These are phyloP conservation scores for Candida schatavii DNA, from an alignment of 805 yeast species.

Conservation along the genomic window DNA sequence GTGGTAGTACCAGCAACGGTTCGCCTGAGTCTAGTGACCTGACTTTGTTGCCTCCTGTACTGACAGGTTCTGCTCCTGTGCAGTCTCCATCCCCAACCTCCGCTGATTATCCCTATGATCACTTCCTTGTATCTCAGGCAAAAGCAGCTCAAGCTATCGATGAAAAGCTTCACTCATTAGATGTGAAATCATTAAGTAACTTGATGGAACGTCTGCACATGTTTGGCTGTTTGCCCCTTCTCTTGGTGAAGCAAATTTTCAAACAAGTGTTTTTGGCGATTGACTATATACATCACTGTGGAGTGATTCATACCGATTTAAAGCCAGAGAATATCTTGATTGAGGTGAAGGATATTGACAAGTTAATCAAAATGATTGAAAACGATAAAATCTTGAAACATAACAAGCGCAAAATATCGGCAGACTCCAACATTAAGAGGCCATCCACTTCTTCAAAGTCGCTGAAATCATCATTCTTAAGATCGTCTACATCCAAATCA, in stretches of 20 bases:
- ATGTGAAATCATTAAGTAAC: constrained; percentile 23
- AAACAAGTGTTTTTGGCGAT: constrained; percentile 54
- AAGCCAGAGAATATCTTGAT: constrained; percentile 39
- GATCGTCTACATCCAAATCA: neutral
- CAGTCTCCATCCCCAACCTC: neutral
- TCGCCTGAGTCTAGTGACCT: neutral
- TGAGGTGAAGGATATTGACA: constrained; percentile 48
- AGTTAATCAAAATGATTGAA: constrained; percentile 45
- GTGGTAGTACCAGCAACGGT: constrained; percentile 10
- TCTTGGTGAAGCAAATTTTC: constrained; percentile 53
- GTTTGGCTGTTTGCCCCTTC: constrained; percentile 54
- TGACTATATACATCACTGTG: constrained; percentile 53
- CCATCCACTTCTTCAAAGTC: neutral
- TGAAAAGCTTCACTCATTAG: constrained; percentile 11
- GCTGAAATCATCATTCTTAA: neutral
- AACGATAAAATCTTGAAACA: constrained; percentile 19
- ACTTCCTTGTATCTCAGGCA: neutral
- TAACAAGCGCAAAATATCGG: constrained; percentile 3
- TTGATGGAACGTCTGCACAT: constrained; percentile 35
- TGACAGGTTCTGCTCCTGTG: neutral
- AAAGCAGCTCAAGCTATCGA: constrained; percentile 4
- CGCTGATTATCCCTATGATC: neutral
- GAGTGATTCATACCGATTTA: constrained; percentile 40
- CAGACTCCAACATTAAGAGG: neutral
- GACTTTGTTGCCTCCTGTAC: neutral